A percentile compares a stretch with the other conserved stretches of the same genome.
These are phyloP conservation scores for Panicum miliaceum DNA, from an alignment of 176 grass and related monocot species.

Conservation along the genomic window DNA sequence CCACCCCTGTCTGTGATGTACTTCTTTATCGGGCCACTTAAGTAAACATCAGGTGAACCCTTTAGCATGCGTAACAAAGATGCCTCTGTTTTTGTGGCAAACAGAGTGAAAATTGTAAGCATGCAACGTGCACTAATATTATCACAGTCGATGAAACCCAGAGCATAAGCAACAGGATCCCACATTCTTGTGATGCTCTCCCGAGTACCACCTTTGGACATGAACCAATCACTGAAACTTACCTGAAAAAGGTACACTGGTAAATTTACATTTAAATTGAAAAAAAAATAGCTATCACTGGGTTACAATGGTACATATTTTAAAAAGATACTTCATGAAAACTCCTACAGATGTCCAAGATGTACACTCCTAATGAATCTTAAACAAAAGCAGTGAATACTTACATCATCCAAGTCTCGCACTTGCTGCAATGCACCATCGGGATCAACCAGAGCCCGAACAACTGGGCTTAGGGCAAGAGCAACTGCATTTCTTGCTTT, in stretches of 20 bases:
- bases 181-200: slow-evolving; percentile 89
- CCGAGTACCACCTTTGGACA: slow-evolving; percentile 94
- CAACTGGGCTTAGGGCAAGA: slow-evolving; percentile 96
- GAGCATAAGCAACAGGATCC: slow-evolving; percentile 99
- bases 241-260: slow-evolving; percentile 57
- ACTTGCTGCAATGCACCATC: slow-evolving; percentile 96
- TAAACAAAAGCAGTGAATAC: slow-evolving; percentile 30
- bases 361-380: background rate
- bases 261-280: slow-evolving; percentile 35
- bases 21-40: slow-evolving; percentile 93
- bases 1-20: slow-evolving; percentile 96
- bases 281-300: background rate
- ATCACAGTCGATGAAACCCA: slow-evolving; percentile 99
- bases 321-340: slow-evolving; percentile 45
- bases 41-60: slow-evolving; percentile 97
- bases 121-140: slow-evolving; percentile 99
- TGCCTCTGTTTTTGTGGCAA: slow-evolving; percentile 97
- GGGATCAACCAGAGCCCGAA: slow-evolving; percentile 94
- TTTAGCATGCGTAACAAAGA: slow-evolving; percentile 98
- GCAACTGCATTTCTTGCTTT: slow-evolving; percentile 98
- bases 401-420: slow-evolving; percentile 86
- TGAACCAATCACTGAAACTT: slow-evolving; percentile 94
- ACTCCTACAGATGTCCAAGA: background rate
- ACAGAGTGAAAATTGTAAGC: slow-evolving; percentile 97
- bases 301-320: slow-evolving; percentile 32